A percentile compares a stretch with the other conserved stretches of the same genome.
These are phyloP conservation scores for Vigna unguiculata DNA, from an alignment of 306 rosid genomes.

Conservation along the genomic window DNA sequence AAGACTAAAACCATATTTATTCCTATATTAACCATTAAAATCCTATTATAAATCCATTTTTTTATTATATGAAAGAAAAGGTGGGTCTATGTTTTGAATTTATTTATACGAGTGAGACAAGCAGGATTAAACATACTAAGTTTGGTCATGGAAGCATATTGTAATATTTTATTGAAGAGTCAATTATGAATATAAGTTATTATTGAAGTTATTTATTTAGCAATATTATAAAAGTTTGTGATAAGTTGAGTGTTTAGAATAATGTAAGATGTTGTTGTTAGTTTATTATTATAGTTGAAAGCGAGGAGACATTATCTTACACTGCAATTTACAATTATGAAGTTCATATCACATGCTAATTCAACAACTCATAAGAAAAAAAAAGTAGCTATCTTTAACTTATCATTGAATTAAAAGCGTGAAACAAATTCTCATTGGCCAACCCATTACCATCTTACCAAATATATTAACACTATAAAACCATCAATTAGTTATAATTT, in stretches of 20 bases:
- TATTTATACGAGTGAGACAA: too few relatives aligned
- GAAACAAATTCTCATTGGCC: conserved; percentile 24
- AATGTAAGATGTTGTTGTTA: not conserved
- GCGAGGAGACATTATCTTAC: not conserved
- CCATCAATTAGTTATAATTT: conserved; percentile 6
- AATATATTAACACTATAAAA: conserved; percentile 11
- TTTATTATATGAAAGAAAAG: too few relatives aligned
- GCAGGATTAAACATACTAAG: too few relatives aligned
- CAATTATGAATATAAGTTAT: not conserved
- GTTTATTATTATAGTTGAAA: not conserved
- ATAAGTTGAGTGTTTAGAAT: not conserved
- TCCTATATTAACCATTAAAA: too few relatives aligned
- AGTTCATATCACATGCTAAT: not conserved
- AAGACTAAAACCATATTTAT: too few relatives aligned
- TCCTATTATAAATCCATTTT: too few relatives aligned
- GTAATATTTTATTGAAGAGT: not conserved
- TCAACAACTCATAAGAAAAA: conserved; percentile 5
- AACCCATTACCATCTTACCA: conserved; percentile 19
- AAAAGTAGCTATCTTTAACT: conserved; percentile 28
- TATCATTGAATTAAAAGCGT: conserved; percentile 19
- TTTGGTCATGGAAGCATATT: not conserved
- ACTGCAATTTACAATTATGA: conserved; percentile 11
- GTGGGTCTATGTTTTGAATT: too few relatives aligned
- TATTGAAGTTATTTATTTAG: not conserved
- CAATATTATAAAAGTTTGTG: not conserved